These are phyloP conservation scores for Apiotrichum gracile DNA, from an alignment of 1,284 basidiomycete genomes.

Conservation along the genomic window DNA sequence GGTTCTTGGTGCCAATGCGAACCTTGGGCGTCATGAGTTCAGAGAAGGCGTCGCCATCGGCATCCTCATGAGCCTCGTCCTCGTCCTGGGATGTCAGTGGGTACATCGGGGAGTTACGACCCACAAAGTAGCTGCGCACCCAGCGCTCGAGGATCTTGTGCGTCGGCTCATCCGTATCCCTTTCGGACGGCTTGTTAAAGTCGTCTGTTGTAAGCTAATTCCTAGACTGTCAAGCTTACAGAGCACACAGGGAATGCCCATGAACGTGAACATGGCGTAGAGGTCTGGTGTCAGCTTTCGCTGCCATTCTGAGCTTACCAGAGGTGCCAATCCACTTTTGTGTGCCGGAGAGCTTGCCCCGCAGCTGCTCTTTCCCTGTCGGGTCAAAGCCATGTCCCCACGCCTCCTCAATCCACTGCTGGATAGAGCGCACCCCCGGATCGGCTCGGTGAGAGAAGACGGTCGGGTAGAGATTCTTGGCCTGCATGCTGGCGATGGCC, in stretches of 20 bases:
- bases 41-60: slow-evolving; percentile 15
- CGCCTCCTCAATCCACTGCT: slow-evolving; percentile 69
- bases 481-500: slow-evolving; percentile 61
- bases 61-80: background rate
- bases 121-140: slow-evolving; percentile 42
- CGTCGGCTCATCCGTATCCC: slow-evolving; percentile 16
- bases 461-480: slow-evolving; percentile 18
- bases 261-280: slow-evolving; percentile 40
- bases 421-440: slow-evolving; percentile 67
- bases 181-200: slow-evolving; percentile 33
- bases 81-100: background rate
- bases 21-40: slow-evolving; percentile 42
- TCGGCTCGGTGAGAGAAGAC: slow-evolving; percentile 32
- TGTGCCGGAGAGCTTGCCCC: slow-evolving; percentile 57
- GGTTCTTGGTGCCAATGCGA: slow-evolving; percentile 57
- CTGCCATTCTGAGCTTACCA: slow-evolving; percentile 49
- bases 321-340: slow-evolving; percentile 73
- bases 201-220: slow-evolving; percentile 27
- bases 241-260: slow-evolving; percentile 58
- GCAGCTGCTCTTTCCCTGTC: slow-evolving; percentile 60
- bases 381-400: slow-evolving; percentile 70
- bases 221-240: slow-evolving; percentile 15
- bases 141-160: slow-evolving; percentile 31
- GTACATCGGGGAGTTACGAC: background rate
- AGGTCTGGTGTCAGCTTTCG: slow-evolving; percentile 48